Evolutionary conservation across 2,329 filamentous ascomycete species (phyloP).

Genomic region (Bimuria novae-zelandiae): DNA sequence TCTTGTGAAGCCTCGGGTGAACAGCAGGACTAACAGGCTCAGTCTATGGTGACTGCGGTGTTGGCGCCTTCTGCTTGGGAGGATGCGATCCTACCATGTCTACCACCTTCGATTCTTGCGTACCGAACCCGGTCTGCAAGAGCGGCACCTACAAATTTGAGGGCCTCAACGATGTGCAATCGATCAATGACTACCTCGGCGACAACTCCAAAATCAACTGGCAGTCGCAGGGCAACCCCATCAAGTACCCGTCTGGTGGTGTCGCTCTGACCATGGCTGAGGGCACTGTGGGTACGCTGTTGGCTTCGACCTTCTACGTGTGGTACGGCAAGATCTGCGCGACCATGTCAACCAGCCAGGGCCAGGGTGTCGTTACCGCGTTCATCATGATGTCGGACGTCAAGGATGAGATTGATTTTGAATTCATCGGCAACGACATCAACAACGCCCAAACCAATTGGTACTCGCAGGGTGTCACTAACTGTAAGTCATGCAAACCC

Average conservation of each 20-base stretch:
- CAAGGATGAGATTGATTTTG: constrained; percentile 98
- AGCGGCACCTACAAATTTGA: constrained; percentile 74
- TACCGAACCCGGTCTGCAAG: constrained; percentile 81
- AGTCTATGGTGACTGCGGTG: constrained; percentile 94
- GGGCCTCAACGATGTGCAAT: constrained; percentile 68
- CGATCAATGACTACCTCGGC: constrained; percentile 83
- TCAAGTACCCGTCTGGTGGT: constrained; percentile 63
- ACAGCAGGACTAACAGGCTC: constrained; percentile 27
- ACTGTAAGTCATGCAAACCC: constrained; percentile 66
- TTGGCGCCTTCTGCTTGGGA: constrained; percentile 92
- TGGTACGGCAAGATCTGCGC: constrained; percentile 97
- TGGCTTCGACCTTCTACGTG: constrained; percentile 84
- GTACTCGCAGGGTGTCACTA: constrained; percentile 91
- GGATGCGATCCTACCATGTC: constrained; percentile 91
- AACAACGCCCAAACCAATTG: constrained; percentile 86
- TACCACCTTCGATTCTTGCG: constrained; percentile 80
- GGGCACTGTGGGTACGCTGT: constrained; percentile 81
- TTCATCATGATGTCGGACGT: constrained; percentile 96
- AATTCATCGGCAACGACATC: constrained; percentile 85
- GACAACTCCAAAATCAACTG: constrained; percentile 81
- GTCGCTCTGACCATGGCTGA: constrained; percentile 87
- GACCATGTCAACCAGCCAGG: constrained; percentile 80
- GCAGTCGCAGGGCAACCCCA: constrained; percentile 81
- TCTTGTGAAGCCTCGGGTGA: background rate
- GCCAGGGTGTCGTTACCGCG: constrained; percentile 88